Evolutionary conservation across 2,329 filamentous ascomycete species (phyloP).

Genomic region (Cladobotryum protrusum): DNA sequence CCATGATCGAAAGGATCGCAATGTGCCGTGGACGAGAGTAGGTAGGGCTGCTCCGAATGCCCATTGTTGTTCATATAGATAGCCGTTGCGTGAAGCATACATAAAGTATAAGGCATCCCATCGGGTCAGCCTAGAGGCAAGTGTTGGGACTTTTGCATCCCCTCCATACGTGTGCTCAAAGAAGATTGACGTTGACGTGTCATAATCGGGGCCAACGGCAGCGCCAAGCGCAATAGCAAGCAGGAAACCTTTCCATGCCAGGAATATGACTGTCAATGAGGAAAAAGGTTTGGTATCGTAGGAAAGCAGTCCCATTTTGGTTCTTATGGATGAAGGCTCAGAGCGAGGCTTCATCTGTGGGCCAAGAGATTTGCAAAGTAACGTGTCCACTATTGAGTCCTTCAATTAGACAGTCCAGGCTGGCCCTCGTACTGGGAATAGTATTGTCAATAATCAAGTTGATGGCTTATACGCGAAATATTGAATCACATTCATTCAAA

Average conservation of each 20-base stretch:
- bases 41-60: constrained; percentile 59
- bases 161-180: constrained; percentile 29
- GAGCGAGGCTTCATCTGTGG: neutral
- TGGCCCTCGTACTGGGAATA: no score
- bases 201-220: constrained; percentile 58
- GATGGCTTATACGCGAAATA: no score
- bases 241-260: constrained; percentile 61
- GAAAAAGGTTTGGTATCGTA: constrained; percentile 15
- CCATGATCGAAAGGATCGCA: constrained; percentile 21
- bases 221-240: constrained; percentile 52
- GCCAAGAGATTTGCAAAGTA: neutral
- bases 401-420: no score
- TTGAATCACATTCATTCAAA: no score
- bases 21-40: constrained; percentile 31
- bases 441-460: no score
- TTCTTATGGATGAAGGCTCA: neutral
- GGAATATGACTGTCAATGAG: constrained; percentile 38
- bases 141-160: constrained; percentile 34
- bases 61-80: constrained; percentile 78
- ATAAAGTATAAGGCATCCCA: constrained; percentile 82
- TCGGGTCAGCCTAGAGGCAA: constrained; percentile 56
- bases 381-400: neutral
- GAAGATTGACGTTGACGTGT: constrained; percentile 63
- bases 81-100: constrained; percentile 54
- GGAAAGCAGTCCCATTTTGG: constrained; percentile 4